These are phyloP conservation scores for Termitomyces sp. DNA, from an alignment of 768 basidiomycete species.

Conservation along the genomic window DNA sequence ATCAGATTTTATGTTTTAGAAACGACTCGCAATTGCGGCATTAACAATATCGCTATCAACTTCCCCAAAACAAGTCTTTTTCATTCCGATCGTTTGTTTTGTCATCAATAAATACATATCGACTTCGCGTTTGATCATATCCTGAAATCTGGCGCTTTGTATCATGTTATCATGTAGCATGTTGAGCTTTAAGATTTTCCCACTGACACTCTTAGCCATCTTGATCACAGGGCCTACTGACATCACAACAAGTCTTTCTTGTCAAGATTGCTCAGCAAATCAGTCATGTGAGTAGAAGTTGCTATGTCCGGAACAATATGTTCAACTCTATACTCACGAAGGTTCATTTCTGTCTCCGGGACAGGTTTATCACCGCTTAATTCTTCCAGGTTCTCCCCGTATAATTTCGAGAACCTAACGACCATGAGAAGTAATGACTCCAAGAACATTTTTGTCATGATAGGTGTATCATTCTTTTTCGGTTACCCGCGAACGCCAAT, in stretches of 20 bases:
- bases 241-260: constrained; percentile 56
- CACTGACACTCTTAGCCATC: no score
- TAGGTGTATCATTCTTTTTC: background rate
- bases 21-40: no score
- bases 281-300: constrained; percentile 68
- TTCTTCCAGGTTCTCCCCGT: background rate
- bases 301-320: background rate
- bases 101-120: background rate
- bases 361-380: background rate
- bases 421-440: background rate
- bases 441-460: background rate
- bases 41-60: no score
- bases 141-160: constrained; percentile 85
- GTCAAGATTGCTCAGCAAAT: constrained; percentile 65
- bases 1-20: background rate
- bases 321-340: no score
- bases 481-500: background rate
- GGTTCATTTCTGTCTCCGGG: background rate
- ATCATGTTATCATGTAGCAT: constrained; percentile 26
- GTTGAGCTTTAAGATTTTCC: no score
- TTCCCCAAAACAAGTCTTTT: no score
- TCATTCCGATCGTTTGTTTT: background rate
- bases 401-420: background rate
- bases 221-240: no score
- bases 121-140: constrained; percentile 22